Percentiles rank a stretch among this genome's conserved stretches.
These are phyloP conservation scores for Citrus unshiu DNA, from an alignment of 345 rosid genomes.

Conservation along the genomic window DNA sequence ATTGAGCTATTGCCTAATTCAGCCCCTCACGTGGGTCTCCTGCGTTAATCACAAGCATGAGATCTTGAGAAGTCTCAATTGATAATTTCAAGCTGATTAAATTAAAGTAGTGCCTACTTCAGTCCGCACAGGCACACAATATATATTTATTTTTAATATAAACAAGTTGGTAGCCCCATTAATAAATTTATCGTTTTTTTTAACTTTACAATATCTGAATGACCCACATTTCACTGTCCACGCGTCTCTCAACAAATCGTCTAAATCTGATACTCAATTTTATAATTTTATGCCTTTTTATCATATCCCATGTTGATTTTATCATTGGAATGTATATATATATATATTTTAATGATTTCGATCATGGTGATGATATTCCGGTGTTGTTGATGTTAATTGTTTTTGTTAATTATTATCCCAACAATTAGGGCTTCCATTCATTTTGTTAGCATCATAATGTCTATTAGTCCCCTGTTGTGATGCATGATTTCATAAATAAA, in stretches of 20 bases:
- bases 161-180: slow-evolving; percentile 1
- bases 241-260: neutral
- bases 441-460: neutral
- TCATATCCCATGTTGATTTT: neutral
- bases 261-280: neutral
- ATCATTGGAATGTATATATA: too few species aligned
- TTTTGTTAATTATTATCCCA: neutral
- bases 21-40: slow-evolving; percentile 11
- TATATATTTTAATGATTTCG: neutral
- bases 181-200: neutral
- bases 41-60: slow-evolving; percentile 11
- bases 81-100: neutral
- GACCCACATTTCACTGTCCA: slow-evolving; percentile 5
- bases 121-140: neutral
- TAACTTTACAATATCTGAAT: neutral
- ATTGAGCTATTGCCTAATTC: neutral
- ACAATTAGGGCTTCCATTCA: neutral
- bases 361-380: neutral
- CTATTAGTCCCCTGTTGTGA: neutral
- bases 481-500: neutral
- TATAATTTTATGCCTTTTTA: neutral
- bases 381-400: neutral
- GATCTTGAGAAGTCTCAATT: neutral
- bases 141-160: neutral
- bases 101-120: slow-evolving; percentile 4